A percentile compares a stretch with the other conserved stretches of the same genome.
phyloP scores from a whole-genome alignment of 148 eudicot species.

The Rhododendron ovatum region DNA sequence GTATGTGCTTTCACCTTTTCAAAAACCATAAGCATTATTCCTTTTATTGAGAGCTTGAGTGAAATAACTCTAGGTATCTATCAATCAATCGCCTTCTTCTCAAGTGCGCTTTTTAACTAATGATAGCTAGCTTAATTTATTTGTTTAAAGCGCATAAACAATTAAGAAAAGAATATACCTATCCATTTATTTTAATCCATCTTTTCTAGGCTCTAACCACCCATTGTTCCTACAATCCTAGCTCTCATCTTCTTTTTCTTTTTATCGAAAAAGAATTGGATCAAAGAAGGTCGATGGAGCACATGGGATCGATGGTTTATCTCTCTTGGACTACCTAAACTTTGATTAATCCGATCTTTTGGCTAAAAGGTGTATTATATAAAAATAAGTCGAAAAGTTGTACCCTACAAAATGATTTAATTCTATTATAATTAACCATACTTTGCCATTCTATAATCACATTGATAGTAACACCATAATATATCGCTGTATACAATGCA shows the following conservation, averaged over 20 bases:
- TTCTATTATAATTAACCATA: not conserved
- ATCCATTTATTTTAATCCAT: conserved; percentile 4
- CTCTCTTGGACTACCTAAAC: conserved; percentile 4
- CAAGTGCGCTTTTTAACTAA: not conserved
- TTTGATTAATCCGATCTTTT: not conserved
- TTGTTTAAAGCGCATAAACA: not conserved
- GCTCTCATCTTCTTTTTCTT: not conserved
- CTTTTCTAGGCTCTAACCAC: conserved; percentile 15
- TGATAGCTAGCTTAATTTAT: not conserved
- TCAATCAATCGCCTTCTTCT: conserved; percentile 2
- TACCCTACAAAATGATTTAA: conserved; percentile 6
- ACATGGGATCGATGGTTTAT: conserved; percentile 20
- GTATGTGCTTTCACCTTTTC: not conserved
- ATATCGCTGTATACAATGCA: not conserved
- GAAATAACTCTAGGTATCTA: not conserved
- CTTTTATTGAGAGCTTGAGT: not conserved
- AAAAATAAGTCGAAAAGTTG: not conserved
- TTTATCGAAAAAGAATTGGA: not conserved
- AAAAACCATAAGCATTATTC: not conserved
- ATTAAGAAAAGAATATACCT: not conserved
- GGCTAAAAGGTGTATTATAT: not conserved
- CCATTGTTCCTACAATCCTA: conserved; percentile 20
- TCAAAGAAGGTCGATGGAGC: conserved; percentile 10
- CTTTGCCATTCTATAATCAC: not conserved
- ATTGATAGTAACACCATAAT: not conserved